Evolutionary conservation across 2,329 filamentous ascomycete genomes (phyloP), one percentile per base, ranked within the genome.

Genomic region (Penicillium sp.): DNA sequence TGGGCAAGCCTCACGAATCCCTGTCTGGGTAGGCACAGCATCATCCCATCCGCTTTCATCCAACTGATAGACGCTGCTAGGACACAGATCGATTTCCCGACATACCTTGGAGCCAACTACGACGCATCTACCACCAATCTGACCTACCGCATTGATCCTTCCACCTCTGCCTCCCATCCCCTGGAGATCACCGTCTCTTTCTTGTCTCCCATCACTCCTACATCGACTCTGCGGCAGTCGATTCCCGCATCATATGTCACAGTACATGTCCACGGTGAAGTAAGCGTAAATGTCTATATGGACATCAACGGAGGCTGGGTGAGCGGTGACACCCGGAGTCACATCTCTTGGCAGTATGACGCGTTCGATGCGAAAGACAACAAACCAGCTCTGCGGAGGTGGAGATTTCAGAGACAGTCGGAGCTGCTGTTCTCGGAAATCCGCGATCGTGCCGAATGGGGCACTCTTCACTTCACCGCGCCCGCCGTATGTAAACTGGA

Each of bases 231-330:
- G 60, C 79, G 87, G 55, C 87, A 91, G 72, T 83, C 85, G 15
- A 79, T 93, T 28, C 88, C 88, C n/a, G 88, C 87, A 10, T 83
- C 84, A 24, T 94, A 94, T 64, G 63, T 94, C 53, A 85, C 80
- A 6, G 75, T 91, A 35, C 70, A 82, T 60, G 85, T 86, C 12
- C 76, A 82, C 53, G 87, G 87, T 4, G 75, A 74, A 54, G 79
- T 83, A 44, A 74, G 83, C 54, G 70, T 87, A 10, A 77, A 81
- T 60, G 54, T 72, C 13, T 87, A 86, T 59, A 69, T 84, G 52
- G 84, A 87, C 61, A 57, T 86, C 46, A 85, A 87, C 60, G 84
- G 84, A 6, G 82, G 89, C 63, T 95, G 88, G 87, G 84, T 88
- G 52, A 93, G 84, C 61, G 87, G 87, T 17, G 78, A 89, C 56